Conservation (phyloP, 2,329 filamentous ascomycete species). For the Cytospora mali region DNA sequence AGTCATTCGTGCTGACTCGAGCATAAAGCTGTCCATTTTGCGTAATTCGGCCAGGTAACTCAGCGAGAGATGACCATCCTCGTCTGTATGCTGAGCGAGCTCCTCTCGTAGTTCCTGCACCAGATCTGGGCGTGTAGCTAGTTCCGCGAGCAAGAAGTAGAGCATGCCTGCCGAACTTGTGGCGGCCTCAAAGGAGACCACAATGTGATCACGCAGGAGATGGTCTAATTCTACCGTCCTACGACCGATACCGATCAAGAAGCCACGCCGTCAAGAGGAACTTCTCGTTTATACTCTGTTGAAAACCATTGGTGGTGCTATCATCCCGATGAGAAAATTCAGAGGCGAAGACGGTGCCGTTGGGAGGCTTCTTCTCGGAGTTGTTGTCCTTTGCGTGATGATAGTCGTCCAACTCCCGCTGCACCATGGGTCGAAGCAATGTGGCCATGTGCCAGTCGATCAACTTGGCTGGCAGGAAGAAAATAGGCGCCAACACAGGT, state of each 20-base stretch:
- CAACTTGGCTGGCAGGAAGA: slow-evolving; percentile 20
- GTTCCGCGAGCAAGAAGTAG: slow-evolving; percentile 26
- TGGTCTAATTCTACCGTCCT: slow-evolving; percentile 18
- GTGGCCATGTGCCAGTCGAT: slow-evolving; percentile 26
- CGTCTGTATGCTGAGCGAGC: not conserved
- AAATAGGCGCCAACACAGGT: slow-evolving; percentile 17
- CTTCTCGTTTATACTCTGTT: slow-evolving; percentile 15
- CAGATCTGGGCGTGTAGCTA: slow-evolving; percentile 19
- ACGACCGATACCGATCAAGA: not conserved
- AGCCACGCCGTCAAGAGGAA: slow-evolving; percentile 24
- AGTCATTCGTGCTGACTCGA: not conserved
- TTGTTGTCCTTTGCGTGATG: slow-evolving; percentile 7
- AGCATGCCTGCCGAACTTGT: slow-evolving; percentile 18
- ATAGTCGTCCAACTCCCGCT: slow-evolving; percentile 18
- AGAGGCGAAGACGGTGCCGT: not conserved
- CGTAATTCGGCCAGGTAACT: slow-evolving; percentile 5
- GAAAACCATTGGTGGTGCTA: slow-evolving; percentile 14
- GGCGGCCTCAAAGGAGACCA: slow-evolving; percentile 28
- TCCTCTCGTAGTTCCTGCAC: slow-evolving; percentile 26
- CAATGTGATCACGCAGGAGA: slow-evolving; percentile 25
- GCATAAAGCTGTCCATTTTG: slow-evolving; percentile 15
- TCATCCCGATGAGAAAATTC: slow-evolving; percentile 1
- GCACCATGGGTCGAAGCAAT: slow-evolving; percentile 22
- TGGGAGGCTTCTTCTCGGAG: not conserved
- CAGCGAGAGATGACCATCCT: not conserved